Base-by-base conservation (phyloP, 2,329 filamentous ascomycete genomes). In the Endoconidiophora laricicola region DNA sequence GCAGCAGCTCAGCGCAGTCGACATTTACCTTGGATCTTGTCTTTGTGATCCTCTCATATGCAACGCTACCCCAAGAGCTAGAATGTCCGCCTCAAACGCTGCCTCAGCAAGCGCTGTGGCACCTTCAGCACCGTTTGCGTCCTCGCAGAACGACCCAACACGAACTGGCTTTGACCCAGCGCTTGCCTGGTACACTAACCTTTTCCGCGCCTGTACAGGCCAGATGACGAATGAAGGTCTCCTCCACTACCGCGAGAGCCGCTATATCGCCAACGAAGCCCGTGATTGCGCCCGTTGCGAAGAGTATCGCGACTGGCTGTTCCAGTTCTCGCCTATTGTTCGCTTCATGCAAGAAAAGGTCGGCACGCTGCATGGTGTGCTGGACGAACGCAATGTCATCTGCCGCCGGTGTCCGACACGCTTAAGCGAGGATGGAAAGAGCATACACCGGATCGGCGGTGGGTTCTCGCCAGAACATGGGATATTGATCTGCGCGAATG, bases 401-500 rank as follows among this genome's bases (percentile, higher is more conserved):
- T 98, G 91, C 63, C 74, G 80, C 23, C 77, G 86, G 52, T 98
- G 91, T 62, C 77, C 77, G 6, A 70, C 73, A 12, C 66, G 70
- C 29, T 64, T 78, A 33, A 70, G 69, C 37, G 66, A 72, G 56
- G 67, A 74, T 56, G 79, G 78, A 18, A 33, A 33, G 12, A 69
- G 74, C 47, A 71, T 81, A 44, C 79, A 83, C 61, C 68, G 76
- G 47, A 70, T 76, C 61, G 75, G 75, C 33, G 91, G 90, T 23
- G 91, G 91, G 1, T 96, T 96, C 63, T 81, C 82, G 62, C 80
- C 87, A 1, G 73, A 83, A 46, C 83, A 87, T 62, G 91, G 91
- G 37, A 95, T 98, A 55, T 63, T 93, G 60, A 72, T 98, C 20
- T 98, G 91, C 66, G 86, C 91, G 47, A 98, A 98, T 65, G 81